phyloP scores from a whole-genome alignment of 2,329 filamentous ascomycete genomes.

The Calonectria multiphialidica region DNA sequence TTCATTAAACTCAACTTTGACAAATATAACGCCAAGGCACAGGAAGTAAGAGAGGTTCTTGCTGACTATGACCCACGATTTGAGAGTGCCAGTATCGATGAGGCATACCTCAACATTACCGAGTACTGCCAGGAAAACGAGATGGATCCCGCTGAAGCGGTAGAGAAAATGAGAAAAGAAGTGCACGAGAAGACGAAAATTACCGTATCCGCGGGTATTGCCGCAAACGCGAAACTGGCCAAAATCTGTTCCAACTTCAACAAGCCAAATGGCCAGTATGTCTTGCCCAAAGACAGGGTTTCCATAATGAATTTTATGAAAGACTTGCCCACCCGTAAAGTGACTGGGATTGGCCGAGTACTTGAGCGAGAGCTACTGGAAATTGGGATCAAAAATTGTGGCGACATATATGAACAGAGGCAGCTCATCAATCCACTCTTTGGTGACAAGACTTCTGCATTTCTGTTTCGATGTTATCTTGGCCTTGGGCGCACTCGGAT shows the following conservation, averaged over 20 bases:
- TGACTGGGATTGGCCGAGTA: slow-evolving; percentile 95
- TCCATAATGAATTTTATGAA: slow-evolving; percentile 90
- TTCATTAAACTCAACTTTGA: slow-evolving; percentile 87
- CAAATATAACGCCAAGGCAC: slow-evolving; percentile 92
- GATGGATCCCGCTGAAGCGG: slow-evolving; percentile 78
- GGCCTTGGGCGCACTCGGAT: slow-evolving; percentile 88
- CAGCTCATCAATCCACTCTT: slow-evolving; percentile 83
- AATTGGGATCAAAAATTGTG: slow-evolving; percentile 88
- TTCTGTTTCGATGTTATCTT: slow-evolving; percentile 85
- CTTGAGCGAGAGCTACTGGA: slow-evolving; percentile 92
- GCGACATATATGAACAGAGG: slow-evolving; percentile 84
- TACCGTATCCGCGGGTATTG: slow-evolving; percentile 94
- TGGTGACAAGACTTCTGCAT: slow-evolving; percentile 91
- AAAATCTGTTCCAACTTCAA: slow-evolving; percentile 97
- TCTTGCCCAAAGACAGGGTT: slow-evolving; percentile 77
- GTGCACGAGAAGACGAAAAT: slow-evolving; percentile 82
- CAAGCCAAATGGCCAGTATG: slow-evolving; percentile 95
- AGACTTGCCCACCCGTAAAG: slow-evolving; percentile 85
- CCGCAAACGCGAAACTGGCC: slow-evolving; percentile 90
- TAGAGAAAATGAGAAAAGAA: slow-evolving; percentile 82
- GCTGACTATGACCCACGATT: slow-evolving; percentile 91
- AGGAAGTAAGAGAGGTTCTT: slow-evolving; percentile 86
- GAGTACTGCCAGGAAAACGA: slow-evolving; percentile 80
- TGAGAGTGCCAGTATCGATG: slow-evolving; percentile 94
- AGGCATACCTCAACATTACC: slow-evolving; percentile 96